These are phyloP conservation scores for Colletotrichum falcatum DNA, from an alignment of 2,329 filamentous ascomycete species.

Conservation along the genomic window DNA sequence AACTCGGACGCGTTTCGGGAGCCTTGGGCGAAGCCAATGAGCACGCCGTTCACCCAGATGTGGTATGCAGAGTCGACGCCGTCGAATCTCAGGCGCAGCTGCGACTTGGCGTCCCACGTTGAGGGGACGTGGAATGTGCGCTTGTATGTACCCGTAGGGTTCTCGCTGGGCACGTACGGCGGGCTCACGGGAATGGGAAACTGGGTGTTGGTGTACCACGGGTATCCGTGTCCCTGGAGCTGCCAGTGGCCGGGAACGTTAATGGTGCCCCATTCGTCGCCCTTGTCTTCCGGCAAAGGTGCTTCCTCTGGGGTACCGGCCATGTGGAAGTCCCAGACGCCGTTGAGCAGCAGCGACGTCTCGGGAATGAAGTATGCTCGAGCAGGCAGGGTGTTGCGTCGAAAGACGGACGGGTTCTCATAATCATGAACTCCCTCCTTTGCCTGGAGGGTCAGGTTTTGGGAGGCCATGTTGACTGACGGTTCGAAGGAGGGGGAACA, in stretches of 20 bases:
- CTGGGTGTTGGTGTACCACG: slow-evolving; percentile 77
- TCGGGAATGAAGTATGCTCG: slow-evolving; percentile 66
- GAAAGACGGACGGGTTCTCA: slow-evolving; percentile 62
- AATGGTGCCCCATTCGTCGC: slow-evolving; percentile 61
- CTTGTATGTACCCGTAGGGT: slow-evolving; percentile 73
- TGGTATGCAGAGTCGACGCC: slow-evolving; percentile 80
- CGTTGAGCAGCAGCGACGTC: slow-evolving; percentile 63
- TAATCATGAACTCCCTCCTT: slow-evolving; percentile 58
- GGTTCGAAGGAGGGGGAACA: not conserved
- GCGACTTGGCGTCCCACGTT: slow-evolving; percentile 56
- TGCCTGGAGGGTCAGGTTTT: slow-evolving; percentile 51
- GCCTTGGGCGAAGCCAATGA: slow-evolving; percentile 77
- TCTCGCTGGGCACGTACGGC: slow-evolving; percentile 71
- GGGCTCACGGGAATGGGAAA: slow-evolving; percentile 75
- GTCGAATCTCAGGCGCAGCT: slow-evolving; percentile 75
- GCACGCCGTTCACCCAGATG: slow-evolving; percentile 73
- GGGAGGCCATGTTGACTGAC: slow-evolving; percentile 41
- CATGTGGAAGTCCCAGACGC: slow-evolving; percentile 68
- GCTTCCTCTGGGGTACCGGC: slow-evolving; percentile 59
- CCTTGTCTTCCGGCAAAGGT: slow-evolving; percentile 51
- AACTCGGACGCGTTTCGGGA: slow-evolving; percentile 77
- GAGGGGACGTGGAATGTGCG: slow-evolving; percentile 65
- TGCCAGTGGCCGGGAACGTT: slow-evolving; percentile 78
- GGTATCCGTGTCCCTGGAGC: slow-evolving; percentile 73
- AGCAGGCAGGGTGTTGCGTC: slow-evolving; percentile 64